Evolutionary conservation across 768 basidiomycete species (phyloP).

Genomic region (Bullera alba): DNA sequence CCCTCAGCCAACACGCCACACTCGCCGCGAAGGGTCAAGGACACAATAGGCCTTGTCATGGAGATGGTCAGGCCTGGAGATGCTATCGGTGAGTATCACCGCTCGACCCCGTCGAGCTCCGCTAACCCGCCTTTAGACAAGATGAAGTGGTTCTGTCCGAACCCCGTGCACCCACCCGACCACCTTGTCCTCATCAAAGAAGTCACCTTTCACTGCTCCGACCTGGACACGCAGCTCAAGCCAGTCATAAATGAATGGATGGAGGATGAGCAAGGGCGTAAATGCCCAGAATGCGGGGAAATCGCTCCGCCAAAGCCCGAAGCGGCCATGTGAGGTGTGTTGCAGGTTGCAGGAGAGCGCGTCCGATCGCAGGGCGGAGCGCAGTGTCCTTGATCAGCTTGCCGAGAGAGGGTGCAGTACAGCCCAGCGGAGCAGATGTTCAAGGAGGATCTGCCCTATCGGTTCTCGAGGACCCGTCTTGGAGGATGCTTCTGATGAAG

Average conservation of each 20-base stretch:
- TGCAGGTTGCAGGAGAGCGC: too few species aligned
- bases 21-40: conserved; percentile 81
- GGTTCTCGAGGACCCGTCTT: too few species aligned
- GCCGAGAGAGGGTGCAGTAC: too few species aligned
- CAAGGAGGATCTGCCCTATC: too few species aligned
- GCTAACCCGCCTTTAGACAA: conserved; percentile 60
- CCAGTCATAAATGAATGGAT: conserved; percentile 84
- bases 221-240: conserved; percentile 89
- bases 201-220: conserved; percentile 76
- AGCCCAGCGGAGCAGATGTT: too few species aligned
- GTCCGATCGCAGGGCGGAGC: too few species aligned
- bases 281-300: conserved; percentile 64
- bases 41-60: conserved; percentile 86
- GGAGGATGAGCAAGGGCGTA: conserved; percentile 57
- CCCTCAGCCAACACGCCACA: conserved; percentile 83
- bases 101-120: not conserved
- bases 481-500: too few species aligned
- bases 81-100: conserved; percentile 58
- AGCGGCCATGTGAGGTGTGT: conserved; percentile 1
- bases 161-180: conserved; percentile 50
- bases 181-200: conserved; percentile 71
- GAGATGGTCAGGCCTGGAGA: conserved; percentile 73
- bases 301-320: conserved; percentile 54
- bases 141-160: conserved; percentile 84
- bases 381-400: too few species aligned